Percentiles rank a stretch among this genome's conserved stretches.
These are phyloP conservation scores for Cnidoscolus chayamansa DNA, from an alignment of 441 rosid genomes.

Conservation along the genomic window DNA sequence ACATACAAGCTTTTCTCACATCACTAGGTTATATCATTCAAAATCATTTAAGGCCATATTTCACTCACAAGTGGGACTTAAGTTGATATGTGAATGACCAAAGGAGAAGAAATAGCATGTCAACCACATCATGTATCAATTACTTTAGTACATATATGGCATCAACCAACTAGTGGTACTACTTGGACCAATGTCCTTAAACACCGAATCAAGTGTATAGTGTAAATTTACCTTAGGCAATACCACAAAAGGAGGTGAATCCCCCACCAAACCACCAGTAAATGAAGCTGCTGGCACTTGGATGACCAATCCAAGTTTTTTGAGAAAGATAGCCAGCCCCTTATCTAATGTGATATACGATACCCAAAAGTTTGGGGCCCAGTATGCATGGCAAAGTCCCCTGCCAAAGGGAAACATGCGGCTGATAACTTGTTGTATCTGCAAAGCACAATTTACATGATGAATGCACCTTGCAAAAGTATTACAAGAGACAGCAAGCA, in stretches of 20 bases:
- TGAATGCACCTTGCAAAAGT: conserved; percentile 20
- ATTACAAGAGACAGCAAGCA: background rate
- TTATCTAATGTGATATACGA: conserved; percentile 81
- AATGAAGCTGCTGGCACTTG: conserved; percentile 66
- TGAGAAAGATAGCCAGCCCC: conserved; percentile 49
- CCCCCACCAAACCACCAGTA: conserved; percentile 87
- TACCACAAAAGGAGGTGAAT: conserved; percentile 67
- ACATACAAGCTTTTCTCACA: background rate
- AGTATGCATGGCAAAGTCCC: conserved; percentile 94
- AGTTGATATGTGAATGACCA: background rate
- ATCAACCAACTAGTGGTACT: background rate
- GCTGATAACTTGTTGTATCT: conserved; percentile 72
- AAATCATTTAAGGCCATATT: background rate
- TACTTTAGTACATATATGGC: background rate
- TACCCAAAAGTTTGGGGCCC: conserved; percentile 98
- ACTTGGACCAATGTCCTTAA: background rate
- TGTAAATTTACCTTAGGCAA: conserved; percentile 59
- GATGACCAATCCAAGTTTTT: conserved; percentile 53
- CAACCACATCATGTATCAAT: background rate
- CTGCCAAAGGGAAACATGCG: conserved; percentile 97
- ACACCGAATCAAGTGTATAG: background rate
- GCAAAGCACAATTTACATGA: conserved; percentile 33
- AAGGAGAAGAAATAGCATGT: background rate
- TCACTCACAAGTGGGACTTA: background rate
- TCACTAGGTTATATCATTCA: background rate